Evolutionary conservation across 2,329 filamentous ascomycete species (phyloP).

Genomic region (Arthrobotrys sphaeroides): DNA sequence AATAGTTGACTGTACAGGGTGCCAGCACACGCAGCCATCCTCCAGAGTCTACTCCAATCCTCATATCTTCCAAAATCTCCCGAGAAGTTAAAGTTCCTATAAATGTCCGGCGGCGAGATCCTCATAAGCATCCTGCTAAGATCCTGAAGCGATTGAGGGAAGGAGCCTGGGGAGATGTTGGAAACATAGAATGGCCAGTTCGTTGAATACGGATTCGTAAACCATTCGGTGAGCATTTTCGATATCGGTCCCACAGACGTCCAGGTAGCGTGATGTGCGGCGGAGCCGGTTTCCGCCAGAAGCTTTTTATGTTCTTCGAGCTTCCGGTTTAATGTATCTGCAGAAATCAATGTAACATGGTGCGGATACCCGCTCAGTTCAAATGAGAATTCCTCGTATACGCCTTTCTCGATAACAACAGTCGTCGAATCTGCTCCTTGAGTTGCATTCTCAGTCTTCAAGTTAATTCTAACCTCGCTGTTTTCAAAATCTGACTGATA

Average conservation of each 20-base stretch:
- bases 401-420: too few species aligned
- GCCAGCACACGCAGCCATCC: not conserved
- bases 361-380: not conserved
- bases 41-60: not conserved
- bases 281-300: not conserved
- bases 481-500: not conserved
- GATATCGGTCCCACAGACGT: not conserved
- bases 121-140: not conserved
- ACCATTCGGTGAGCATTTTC: not conserved
- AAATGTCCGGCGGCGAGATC: not conserved
- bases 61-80: not conserved
- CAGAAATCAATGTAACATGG: not conserved
- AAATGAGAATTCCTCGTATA: not conserved
- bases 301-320: not conserved
- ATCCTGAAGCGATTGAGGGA: too few species aligned
- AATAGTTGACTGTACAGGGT: not conserved
- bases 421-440: not conserved
- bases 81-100: not conserved
- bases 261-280: not conserved
- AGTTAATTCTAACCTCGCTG: not conserved
- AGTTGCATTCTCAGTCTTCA: not conserved
- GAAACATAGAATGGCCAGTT: too few species aligned
- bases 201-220: not conserved
- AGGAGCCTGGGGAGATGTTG: not conserved
- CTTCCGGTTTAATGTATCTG: not conserved